Evolutionary conservation across 345 rosid species (phyloP).

Genomic region (Linum tenue): DNA sequence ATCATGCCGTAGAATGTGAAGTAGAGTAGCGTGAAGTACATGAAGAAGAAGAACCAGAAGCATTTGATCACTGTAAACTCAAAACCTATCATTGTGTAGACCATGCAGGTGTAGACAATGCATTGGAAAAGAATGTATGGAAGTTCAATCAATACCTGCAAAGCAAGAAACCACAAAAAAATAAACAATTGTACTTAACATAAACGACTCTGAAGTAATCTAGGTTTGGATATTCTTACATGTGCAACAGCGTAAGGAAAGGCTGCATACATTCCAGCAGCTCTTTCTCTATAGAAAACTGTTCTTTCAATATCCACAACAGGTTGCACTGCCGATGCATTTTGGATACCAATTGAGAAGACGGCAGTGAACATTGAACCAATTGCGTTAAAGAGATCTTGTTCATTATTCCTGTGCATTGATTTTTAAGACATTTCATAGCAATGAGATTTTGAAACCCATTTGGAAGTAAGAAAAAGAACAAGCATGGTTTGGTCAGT

Average conservation of each 20-base stretch:
- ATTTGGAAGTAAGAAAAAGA: not conserved
- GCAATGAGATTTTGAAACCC: not conserved
- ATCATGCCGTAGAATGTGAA: conserved; percentile 41
- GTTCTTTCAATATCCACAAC: conserved; percentile 8
- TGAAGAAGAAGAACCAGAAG: conserved; percentile 29
- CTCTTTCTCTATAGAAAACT: conserved; percentile 19
- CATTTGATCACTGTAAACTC: conserved; percentile 37
- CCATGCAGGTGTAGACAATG: conserved; percentile 19
- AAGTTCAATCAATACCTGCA: conserved; percentile 39
- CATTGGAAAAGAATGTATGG: conserved; percentile 39
- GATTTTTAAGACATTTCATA: not conserved
- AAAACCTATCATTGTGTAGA: conserved; percentile 42
- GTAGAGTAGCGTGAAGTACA: conserved; percentile 34
- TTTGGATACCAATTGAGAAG: conserved; percentile 2
- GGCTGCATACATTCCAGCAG: conserved; percentile 23
- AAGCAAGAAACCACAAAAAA: not conserved
- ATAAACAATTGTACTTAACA: not conserved
- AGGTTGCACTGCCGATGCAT: conserved; percentile 9
- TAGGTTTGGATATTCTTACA: not conserved
- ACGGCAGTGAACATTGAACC: conserved; percentile 8
- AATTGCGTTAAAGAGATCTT: conserved; percentile 7
- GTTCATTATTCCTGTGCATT: not conserved
- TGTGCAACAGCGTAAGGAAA: conserved; percentile 17
- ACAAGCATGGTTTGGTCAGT: not conserved
- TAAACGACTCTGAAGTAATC: not conserved